Conservation (phyloP, 1,284 basidiomycete species). For the Ceratobasidium sp. region DNA sequence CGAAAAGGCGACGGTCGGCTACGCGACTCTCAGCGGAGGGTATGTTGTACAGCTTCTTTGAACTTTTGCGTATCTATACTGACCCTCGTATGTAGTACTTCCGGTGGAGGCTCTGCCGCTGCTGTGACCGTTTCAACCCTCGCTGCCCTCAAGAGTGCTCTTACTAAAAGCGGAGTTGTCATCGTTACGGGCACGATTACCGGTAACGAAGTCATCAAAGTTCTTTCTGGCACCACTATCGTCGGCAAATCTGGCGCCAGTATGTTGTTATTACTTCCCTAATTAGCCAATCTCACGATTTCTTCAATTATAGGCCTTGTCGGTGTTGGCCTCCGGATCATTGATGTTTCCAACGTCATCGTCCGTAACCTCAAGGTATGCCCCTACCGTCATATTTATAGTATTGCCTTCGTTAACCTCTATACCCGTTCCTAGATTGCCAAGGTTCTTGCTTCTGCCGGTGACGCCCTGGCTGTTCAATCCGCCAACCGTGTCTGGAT, state of each 20-base stretch:
- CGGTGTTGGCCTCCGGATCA: slow-evolving; percentile 62
- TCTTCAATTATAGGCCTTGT: slow-evolving; percentile 52
- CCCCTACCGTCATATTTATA: neutral
- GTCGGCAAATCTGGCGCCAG: slow-evolving; percentile 56
- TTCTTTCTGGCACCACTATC: slow-evolving; percentile 60
- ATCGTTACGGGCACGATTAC: slow-evolving; percentile 64
- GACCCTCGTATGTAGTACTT: slow-evolving; percentile 8
- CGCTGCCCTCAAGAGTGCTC: slow-evolving; percentile 57
- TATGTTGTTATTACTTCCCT: slow-evolving; percentile 12
- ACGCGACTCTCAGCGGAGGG: slow-evolving; percentile 2
- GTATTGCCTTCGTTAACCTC: neutral
- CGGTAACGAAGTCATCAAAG: slow-evolving; percentile 51
- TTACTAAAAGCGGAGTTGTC: slow-evolving; percentile 61
- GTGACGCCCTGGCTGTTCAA: slow-evolving; percentile 59
- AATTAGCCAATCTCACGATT: neutral
- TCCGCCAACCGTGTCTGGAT: slow-evolving; percentile 62
- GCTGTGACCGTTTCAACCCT: slow-evolving; percentile 41
- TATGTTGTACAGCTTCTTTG: neutral
- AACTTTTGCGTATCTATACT: neutral
- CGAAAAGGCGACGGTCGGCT: neutral
- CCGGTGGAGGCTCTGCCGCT: slow-evolving; percentile 40
- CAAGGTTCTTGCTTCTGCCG: slow-evolving; percentile 62
- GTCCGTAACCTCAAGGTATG: slow-evolving; percentile 57
- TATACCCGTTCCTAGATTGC: slow-evolving; percentile 56
- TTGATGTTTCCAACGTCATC: slow-evolving; percentile 53